Evolutionary conservation across 768 basidiomycete species (phyloP).

Genomic region (Ramaria sp.): DNA sequence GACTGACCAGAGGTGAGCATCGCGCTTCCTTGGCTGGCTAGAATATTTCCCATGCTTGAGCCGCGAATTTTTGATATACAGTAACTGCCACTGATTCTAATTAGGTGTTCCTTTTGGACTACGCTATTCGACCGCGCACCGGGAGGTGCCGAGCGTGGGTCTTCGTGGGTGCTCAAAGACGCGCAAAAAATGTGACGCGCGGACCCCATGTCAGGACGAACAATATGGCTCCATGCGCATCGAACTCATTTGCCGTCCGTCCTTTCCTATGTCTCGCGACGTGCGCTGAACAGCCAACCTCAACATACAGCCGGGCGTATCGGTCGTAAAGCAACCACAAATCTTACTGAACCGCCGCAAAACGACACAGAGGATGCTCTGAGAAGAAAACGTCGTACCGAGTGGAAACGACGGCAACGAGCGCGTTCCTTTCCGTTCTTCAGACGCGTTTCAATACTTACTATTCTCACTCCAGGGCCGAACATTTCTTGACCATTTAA

Average conservation of each 20-base stretch:
- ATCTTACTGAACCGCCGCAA: background rate
- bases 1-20: too few species aligned
- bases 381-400: slow-evolving; percentile 6
- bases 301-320: background rate
- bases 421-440: slow-evolving; percentile 11
- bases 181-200: too few species aligned
- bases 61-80: too few species aligned
- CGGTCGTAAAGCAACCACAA: background rate
- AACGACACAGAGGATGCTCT: background rate
- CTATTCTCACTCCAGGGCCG: slow-evolving; percentile 42
- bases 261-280: background rate
- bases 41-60: too few species aligned
- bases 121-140: too few species aligned
- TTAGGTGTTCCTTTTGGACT: too few species aligned
- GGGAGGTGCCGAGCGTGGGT: too few species aligned
- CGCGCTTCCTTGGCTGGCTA: too few species aligned
- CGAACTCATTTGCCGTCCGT: background rate
- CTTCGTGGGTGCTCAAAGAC: too few species aligned
- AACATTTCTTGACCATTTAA: slow-evolving; percentile 70
- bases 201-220: background rate
- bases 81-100: too few species aligned
- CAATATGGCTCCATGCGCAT: background rate
- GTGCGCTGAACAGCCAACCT: background rate
- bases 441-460: background rate
- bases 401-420: slow-evolving; percentile 22